Conservation (phyloP, 2,329 filamentous ascomycete genomes). For the Sordariomycetes sp. region DNA sequence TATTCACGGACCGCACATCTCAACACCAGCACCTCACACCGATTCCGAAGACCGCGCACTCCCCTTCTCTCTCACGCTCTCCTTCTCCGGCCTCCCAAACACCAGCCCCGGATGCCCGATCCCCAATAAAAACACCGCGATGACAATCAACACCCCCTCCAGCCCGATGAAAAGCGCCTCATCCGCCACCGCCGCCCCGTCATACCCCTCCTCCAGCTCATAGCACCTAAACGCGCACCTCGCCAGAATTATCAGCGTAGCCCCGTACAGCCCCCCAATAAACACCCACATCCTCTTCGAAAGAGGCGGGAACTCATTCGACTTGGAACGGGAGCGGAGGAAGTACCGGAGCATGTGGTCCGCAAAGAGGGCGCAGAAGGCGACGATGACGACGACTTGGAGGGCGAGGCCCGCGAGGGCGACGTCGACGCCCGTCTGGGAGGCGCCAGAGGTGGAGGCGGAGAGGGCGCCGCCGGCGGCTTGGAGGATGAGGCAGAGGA, state of each 20-base stretch:
- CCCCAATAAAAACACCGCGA: conserved; percentile 21
- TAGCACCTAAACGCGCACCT: conserved; percentile 52
- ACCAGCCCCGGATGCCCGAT: conserved; percentile 28
- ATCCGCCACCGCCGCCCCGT: conserved; percentile 36
- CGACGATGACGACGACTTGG: conserved; percentile 40
- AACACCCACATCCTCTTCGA: conserved; percentile 26
- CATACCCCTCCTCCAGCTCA: conserved; percentile 52
- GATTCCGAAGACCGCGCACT: not conserved
- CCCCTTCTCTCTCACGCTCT: not conserved
- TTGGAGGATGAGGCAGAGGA: conserved; percentile 43
- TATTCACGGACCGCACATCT: too few species aligned
- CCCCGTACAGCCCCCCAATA: conserved; percentile 33
- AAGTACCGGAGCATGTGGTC: conserved; percentile 35
- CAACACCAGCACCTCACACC: not conserved
- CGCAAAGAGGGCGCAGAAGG: conserved; percentile 32
- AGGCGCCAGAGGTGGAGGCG: conserved; percentile 23
- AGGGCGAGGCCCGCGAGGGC: conserved; percentile 40
- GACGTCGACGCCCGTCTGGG: conserved; percentile 21
- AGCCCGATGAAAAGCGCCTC: conserved; percentile 38
- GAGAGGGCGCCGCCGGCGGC: conserved; percentile 42
- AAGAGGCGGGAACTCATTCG: conserved; percentile 5
- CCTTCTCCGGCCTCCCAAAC: conserved; percentile 10
- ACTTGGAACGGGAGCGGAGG: conserved; percentile 9
- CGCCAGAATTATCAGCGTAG: conserved; percentile 46
- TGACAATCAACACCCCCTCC: conserved; percentile 29